phyloP scores from a whole-genome alignment of 768 basidiomycete genomes.

The Gloeophyllum trabeum region DNA sequence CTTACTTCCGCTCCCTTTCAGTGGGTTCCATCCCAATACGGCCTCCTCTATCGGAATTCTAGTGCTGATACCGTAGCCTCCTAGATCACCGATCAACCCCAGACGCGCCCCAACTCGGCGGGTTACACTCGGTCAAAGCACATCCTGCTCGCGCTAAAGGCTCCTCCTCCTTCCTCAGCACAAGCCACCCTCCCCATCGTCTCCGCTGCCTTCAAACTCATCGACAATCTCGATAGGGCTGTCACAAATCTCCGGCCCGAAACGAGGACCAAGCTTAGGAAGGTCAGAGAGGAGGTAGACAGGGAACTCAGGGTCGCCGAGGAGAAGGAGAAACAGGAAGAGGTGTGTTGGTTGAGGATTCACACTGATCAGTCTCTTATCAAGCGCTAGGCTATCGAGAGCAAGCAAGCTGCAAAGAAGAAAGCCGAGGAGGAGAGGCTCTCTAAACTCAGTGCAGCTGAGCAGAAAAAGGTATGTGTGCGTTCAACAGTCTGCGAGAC shows the following conservation, averaged over 20 bases:
- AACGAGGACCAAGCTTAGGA: slow-evolving; percentile 68
- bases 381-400: slow-evolving; percentile 46
- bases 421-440: slow-evolving; percentile 65
- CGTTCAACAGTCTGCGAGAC: slow-evolving; percentile 2
- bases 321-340: slow-evolving; percentile 58
- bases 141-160: slow-evolving; percentile 54
- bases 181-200: slow-evolving; percentile 48
- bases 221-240: slow-evolving; percentile 47
- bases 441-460: slow-evolving; percentile 60
- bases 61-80: slow-evolving; percentile 5
- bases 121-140: slow-evolving; percentile 55
- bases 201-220: slow-evolving; percentile 57
- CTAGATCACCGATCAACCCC: slow-evolving; percentile 79
- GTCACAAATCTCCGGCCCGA: slow-evolving; percentile 59
- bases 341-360: slow-evolving; percentile 27
- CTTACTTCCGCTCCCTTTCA: slow-evolving; percentile 80
- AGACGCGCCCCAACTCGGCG: slow-evolving; percentile 40
- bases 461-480: slow-evolving; percentile 65
- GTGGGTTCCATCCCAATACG: slow-evolving; percentile 27
- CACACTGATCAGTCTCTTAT: not conserved
- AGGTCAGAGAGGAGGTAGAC: slow-evolving; percentile 60
- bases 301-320: slow-evolving; percentile 58
- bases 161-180: slow-evolving; percentile 38
- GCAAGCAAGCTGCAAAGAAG: slow-evolving; percentile 62
- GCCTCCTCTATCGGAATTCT: not conserved